Conservation (phyloP, 257 asterid genomes). For the Perilla frutescens region DNA sequence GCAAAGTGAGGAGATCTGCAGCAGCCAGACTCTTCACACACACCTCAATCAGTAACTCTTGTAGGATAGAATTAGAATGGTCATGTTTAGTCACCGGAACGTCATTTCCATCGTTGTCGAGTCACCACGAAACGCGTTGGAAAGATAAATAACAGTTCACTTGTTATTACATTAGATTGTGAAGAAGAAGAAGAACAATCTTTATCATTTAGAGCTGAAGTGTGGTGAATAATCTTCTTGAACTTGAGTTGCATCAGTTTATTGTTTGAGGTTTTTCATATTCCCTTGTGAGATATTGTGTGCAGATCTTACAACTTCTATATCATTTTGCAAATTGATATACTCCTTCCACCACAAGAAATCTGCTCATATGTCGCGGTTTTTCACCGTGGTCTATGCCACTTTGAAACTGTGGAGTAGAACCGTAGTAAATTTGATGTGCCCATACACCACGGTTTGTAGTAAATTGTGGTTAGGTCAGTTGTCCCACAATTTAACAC, state of each 20-base stretch:
- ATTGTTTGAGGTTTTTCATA: background rate
- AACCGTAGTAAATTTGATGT: too few relatives aligned
- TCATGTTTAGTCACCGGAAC: background rate
- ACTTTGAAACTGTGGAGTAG: too few relatives aligned
- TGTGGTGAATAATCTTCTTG: background rate
- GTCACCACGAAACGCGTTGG: background rate
- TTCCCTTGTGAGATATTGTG: too few relatives aligned
- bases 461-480: too few relatives aligned
- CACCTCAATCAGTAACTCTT: background rate
- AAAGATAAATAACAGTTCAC: background rate
- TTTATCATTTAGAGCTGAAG: background rate
- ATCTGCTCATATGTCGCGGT: too few relatives aligned
- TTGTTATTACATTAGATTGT: constrained; percentile 8
- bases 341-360: too few relatives aligned
- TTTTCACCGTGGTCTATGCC: too few relatives aligned
- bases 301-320: too few relatives aligned
- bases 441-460: too few relatives aligned
- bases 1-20: background rate
- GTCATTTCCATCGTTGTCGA: background rate
- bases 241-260: constrained; percentile 3
- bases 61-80: too few relatives aligned
- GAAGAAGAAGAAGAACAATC: background rate
- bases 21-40: background rate
- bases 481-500: too few relatives aligned
- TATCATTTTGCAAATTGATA: too few relatives aligned